Evolutionary conservation across 495 filamentous ascomycete species (phyloP).

Genomic region (Penicillium coffeae): DNA sequence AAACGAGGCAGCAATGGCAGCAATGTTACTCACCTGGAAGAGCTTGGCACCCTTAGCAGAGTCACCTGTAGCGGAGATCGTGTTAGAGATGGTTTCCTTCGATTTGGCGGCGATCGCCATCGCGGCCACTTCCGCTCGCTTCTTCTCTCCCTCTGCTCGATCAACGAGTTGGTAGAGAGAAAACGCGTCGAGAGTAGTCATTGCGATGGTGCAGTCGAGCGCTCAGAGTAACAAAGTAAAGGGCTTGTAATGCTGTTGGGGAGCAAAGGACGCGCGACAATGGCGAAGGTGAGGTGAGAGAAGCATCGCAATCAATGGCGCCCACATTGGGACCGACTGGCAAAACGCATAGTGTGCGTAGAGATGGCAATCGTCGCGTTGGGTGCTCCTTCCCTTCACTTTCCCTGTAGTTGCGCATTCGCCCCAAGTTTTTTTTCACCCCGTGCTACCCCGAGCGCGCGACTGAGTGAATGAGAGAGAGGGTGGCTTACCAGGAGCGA

Average conservation of each 20-base stretch:
- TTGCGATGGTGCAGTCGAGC: conserved; percentile 4
- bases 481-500: conserved; percentile 41
- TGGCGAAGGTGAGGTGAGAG: not conserved
- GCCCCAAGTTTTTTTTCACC: not conserved
- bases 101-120: not conserved
- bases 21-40: conserved; percentile 53
- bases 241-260: not conserved
- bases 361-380: not conserved
- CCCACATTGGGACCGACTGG: not conserved
- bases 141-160: conserved; percentile 19
- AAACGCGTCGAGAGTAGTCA: conserved; percentile 31
- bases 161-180: conserved; percentile 21
- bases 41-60: conserved; percentile 96
- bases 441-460: not conserved
- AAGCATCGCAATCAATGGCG: not conserved
- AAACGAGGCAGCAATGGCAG: conserved; percentile 42
- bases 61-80: conserved; percentile 61
- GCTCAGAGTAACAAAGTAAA: not conserved
- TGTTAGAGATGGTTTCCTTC: conserved; percentile 24
- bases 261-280: not conserved
- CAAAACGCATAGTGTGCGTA: not conserved
- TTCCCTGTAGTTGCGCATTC: not conserved
- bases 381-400: not conserved
- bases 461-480: conserved; percentile 6
- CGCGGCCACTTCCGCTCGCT: not conserved